Base-by-base conservation (phyloP, 352 stramenopile species). In the Thraustochytrium sp. region DNA sequence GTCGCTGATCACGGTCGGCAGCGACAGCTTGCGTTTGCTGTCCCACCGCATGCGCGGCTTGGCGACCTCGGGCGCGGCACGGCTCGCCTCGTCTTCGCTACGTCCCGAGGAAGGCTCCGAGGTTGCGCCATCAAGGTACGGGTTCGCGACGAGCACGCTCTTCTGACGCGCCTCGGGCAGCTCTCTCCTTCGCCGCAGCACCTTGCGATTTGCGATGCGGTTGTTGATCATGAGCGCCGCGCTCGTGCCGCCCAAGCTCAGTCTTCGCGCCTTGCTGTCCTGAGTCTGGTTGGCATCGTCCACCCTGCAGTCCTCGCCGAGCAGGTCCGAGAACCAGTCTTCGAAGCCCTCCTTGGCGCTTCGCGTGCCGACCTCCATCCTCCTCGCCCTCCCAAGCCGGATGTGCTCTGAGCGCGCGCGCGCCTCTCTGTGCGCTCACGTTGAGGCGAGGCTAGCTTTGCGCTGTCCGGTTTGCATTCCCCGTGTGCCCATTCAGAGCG, bases 341-440 rank as follows among this genome's bases (percentile, higher is more conserved):
- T 72, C 59, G n/a, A 72, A 72, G 40, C 59, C 59, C 16, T 31
- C 40, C 36, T 72, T 72, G 59, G 59, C 59, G 26, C n/a, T n/a
- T n/a, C n/a, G n/a, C n/a, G n/a, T n/a, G n/a, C n/a, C n/a, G n/a
- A n/a, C n/a, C n/a, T n/a, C n/a, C n/a, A n/a, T n/a, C n/a, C n/a
- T n/a, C n/a, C n/a, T n/a, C n/a, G n/a, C n/a, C n/a, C n/a, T n/a
- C n/a, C n/a, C n/a, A n/a, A n/a, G n/a, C n/a, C n/a, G n/a, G n/a
- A n/a, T n/a, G n/a, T n/a, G n/a, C n/a, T n/a, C n/a, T n/a, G n/a
- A n/a, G n/a, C n/a, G n/a, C n/a, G n/a, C n/a, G n/a, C n/a, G n/a
- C n/a, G n/a, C n/a, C n/a, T n/a, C n/a, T n/a, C n/a, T n/a, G n/a
- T n/a, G n/a, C n/a, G n/a, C n/a, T n/a, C n/a, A n/a, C n/a, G n/a